Evolutionary conservation across 495 filamentous ascomycete species (phyloP).

Genomic region (Hypomontagnella submonticulosa): DNA sequence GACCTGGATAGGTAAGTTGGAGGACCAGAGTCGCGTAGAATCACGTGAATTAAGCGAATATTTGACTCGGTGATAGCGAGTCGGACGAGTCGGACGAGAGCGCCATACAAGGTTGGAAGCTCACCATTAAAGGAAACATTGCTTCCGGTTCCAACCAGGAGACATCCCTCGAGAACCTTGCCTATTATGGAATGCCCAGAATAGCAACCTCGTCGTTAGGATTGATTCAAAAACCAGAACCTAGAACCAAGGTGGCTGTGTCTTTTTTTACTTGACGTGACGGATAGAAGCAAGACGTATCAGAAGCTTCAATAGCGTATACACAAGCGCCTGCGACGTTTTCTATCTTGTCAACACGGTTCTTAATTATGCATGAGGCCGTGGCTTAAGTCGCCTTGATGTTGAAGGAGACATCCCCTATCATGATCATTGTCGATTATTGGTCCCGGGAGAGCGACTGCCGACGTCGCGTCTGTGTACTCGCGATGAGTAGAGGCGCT

Average conservation of each 20-base stretch:
- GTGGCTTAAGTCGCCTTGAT: too few species aligned
- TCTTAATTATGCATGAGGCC: too few species aligned
- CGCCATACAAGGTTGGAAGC: constrained; percentile 26
- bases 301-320: constrained; percentile 20
- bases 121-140: constrained; percentile 28
- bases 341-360: too few species aligned
- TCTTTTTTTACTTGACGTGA: constrained; percentile 6
- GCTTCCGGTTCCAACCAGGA: constrained; percentile 42
- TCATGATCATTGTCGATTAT: too few species aligned
- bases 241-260: constrained; percentile 32
- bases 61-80: constrained; percentile 1
- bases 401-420: too few species aligned
- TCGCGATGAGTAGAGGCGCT: not conserved
- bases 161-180: constrained; percentile 12
- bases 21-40: not conserved
- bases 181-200: constrained; percentile 7
- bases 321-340: not conserved
- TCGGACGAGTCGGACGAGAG: constrained; percentile 13
- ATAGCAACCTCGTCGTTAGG: constrained; percentile 20
- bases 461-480: too few species aligned
- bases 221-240: constrained; percentile 6
- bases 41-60: constrained; percentile 18
- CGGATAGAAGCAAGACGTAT: constrained; percentile 12
- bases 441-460: too few species aligned
- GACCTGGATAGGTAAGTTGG: not conserved